A percentile compares a stretch with the other conserved stretches of the same genome.
Evolutionary conservation across 2,329 filamentous ascomycete genomes (phyloP).

Genomic region (Didymella segeticola): DNA sequence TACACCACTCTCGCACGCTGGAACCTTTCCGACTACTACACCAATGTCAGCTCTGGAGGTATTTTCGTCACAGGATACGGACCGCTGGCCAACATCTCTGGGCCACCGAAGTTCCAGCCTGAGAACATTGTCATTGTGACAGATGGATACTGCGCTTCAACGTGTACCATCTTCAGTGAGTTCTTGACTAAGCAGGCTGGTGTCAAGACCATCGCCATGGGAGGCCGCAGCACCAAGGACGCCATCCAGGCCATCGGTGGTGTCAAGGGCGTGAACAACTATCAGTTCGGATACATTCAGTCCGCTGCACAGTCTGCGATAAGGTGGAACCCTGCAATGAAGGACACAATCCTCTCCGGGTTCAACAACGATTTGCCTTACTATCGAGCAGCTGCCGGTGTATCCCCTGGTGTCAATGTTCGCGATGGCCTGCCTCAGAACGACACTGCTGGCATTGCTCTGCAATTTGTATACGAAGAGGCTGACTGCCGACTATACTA

Average conservation of each 20-base stretch:
- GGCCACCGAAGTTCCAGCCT: conserved; percentile 58
- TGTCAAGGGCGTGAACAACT: conserved; percentile 58
- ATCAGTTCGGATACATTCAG: conserved; percentile 43
- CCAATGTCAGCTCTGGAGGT: conserved; percentile 39
- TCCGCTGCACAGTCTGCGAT: conserved; percentile 30
- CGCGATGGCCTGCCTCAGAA: conserved; percentile 44
- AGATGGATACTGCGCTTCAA: conserved; percentile 66
- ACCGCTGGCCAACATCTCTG: conserved; percentile 52
- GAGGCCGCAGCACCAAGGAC: conserved; percentile 55
- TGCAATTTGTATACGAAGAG: conserved; percentile 51
- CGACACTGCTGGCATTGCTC: conserved; percentile 41
- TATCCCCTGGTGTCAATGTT: conserved; percentile 39
- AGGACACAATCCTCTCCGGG: conserved; percentile 35
- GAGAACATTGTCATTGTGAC: conserved; percentile 61
- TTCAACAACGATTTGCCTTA: conserved; percentile 39
- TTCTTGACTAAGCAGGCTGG: conserved; percentile 60
- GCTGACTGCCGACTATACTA: conserved; percentile 51
- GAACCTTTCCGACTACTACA: conserved; percentile 46
- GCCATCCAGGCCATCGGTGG: conserved; percentile 63
- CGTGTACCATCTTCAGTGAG: conserved; percentile 64
- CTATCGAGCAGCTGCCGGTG: conserved; percentile 22
- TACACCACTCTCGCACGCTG: conserved; percentile 44
- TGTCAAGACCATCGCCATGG: conserved; percentile 62
- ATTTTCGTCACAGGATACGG: conserved; percentile 48
- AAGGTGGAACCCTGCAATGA: conserved; percentile 30